Percentiles rank a stretch among this genome's conserved stretches.
Conservation (phyloP, 345 rosid genomes). For the Citrus cavaleriei region DNA sequence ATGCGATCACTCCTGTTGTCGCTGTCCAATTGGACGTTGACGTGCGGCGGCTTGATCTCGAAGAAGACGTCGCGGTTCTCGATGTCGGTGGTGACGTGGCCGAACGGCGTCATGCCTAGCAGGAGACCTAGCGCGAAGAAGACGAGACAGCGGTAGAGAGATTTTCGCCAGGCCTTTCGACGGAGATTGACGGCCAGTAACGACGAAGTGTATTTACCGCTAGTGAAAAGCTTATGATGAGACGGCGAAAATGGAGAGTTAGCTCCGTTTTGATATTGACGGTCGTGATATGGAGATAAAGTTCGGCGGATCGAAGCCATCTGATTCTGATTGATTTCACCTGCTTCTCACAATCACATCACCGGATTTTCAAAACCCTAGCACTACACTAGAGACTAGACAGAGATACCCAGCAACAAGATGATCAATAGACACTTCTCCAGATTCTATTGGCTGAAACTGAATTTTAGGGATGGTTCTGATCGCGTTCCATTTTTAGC, state of each 20-base stretch:
- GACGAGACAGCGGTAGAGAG: conserved; percentile 51
- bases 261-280: conserved; percentile 47
- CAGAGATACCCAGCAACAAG: too few species aligned
- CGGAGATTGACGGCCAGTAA: conserved; percentile 16
- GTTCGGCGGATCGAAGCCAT: conserved; percentile 96
- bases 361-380: conserved; percentile 9
- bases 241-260: conserved; percentile 25
- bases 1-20: conserved; percentile 8
- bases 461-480: not conserved
- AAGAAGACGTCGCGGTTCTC: conserved; percentile 46
- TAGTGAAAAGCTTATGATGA: conserved; percentile 30
- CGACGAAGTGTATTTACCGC: conserved; percentile 41
- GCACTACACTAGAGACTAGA: too few species aligned
- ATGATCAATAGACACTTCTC: too few species aligned
- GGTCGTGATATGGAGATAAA: conserved; percentile 74
- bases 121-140: conserved; percentile 67
- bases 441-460: not conserved
- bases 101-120: conserved; percentile 59
- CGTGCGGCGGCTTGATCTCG: conserved; percentile 62
- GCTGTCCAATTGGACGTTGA: conserved; percentile 38
- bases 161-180: conserved; percentile 57
- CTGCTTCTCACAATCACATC: conserved; percentile 15
- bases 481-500: conserved; percentile 4
- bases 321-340: not conserved
- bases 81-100: conserved; percentile 43